Evolutionary conservation across 306 rosid genomes (phyloP).

Genomic region (cucumber (Cucumis sativus)): Cucumber_9930_V3 NC_026661.2:16759001-16759500

Average conservation of each 20-base stretch:
- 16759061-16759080: slow-evolving; percentile 86
- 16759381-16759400: background rate
- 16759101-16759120: slow-evolving; percentile 79
- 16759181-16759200: background rate
- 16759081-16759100: slow-evolving; percentile 68
- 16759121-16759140: slow-evolving; percentile 31
- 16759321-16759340: background rate
- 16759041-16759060: slow-evolving; percentile 31
- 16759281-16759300: too few relatives aligned
- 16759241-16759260: background rate
- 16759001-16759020: slow-evolving; percentile 30
- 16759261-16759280: background rate
- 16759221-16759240: background rate
- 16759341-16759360: background rate
- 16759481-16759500: background rate
- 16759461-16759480: background rate
- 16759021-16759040: slow-evolving; percentile 60
- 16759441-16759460: background rate
- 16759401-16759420: background rate
- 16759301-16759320: background rate
- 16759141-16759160: background rate
- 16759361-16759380: background rate
- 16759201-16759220: background rate
- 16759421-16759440: background rate
- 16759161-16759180: background rate